Conservation (phyloP, 192 early-diverging fungal species). For the Linnemannia elongata region DNA sequence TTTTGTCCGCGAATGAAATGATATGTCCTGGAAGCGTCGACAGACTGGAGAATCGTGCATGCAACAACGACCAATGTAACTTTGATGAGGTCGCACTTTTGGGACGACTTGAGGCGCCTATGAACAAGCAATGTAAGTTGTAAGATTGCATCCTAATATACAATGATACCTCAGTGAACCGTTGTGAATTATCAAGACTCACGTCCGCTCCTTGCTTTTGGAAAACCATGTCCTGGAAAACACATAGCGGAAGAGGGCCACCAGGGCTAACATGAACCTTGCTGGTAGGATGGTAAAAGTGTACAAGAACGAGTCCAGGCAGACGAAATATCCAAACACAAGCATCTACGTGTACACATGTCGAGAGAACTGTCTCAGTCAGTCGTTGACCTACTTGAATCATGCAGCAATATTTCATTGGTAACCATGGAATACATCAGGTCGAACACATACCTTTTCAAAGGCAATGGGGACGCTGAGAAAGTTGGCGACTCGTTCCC, state of each 20-base stretch:
- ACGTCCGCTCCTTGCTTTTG: conserved; percentile 51
- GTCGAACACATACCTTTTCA: conserved; percentile 75
- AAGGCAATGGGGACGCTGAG: conserved; percentile 88
- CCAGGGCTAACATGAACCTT: conserved; percentile 80
- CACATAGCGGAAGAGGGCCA: conserved; percentile 57
- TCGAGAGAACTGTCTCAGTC: neutral
- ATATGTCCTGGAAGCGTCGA: conserved; percentile 93
- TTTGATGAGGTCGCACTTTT: conserved; percentile 93
- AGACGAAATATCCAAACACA: conserved; percentile 91
- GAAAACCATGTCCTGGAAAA: conserved; percentile 55
- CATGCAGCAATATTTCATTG: too few relatives aligned
- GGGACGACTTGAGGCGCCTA: conserved; percentile 78
- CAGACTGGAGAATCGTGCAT: conserved; percentile 79
- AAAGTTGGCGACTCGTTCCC: conserved; percentile 89
- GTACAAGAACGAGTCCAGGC: conserved; percentile 95
- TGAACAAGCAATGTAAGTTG: neutral
- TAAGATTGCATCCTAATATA: neutral
- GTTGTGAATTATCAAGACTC: neutral
- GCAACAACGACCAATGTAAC: conserved; percentile 83
- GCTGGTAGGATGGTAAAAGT: conserved; percentile 95
- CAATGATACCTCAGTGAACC: neutral
- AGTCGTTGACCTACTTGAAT: too few relatives aligned
- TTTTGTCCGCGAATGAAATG: conserved; percentile 96
- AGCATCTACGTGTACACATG: conserved; percentile 70
- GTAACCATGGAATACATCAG: neutral